phyloP scores from a whole-genome alignment of 208 protist species.

The Leishmania arabica region DNA sequence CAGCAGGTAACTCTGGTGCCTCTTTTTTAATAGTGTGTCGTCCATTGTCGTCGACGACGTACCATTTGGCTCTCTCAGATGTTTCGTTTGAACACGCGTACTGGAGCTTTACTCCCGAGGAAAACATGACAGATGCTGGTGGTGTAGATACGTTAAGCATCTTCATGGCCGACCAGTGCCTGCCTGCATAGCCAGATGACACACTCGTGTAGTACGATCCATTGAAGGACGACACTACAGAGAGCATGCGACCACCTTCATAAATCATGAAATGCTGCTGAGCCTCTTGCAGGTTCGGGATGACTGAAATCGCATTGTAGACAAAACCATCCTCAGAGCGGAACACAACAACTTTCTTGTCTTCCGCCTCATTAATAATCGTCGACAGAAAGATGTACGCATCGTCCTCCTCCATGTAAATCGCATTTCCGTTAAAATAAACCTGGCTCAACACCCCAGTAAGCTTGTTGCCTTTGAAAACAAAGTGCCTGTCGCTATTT shows the following conservation, averaged over 20 bases:
- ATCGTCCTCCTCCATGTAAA: slow-evolving; percentile 39
- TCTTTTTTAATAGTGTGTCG: slow-evolving; percentile 5
- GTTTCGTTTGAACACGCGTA: slow-evolving; percentile 39
- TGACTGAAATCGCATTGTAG: slow-evolving; percentile 26
- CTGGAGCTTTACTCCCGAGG: slow-evolving; percentile 34
- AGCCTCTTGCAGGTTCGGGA: slow-evolving; percentile 7
- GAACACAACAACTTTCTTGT: slow-evolving; percentile 25
- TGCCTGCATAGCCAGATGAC: slow-evolving; percentile 43
- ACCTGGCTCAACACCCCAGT: slow-evolving; percentile 33
- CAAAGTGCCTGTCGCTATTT: slow-evolving; percentile 18
- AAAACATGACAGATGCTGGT: slow-evolving; percentile 32
- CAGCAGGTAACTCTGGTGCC: neutral
- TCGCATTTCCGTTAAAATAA: slow-evolving; percentile 49
- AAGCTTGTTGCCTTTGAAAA: slow-evolving; percentile 24
- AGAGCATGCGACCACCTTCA: slow-evolving; percentile 22
- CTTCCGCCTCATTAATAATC: slow-evolving; percentile 27
- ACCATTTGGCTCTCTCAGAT: slow-evolving; percentile 16
- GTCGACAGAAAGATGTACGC: slow-evolving; percentile 54
- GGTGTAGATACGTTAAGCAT: slow-evolving; percentile 38
- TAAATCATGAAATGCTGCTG: slow-evolving; percentile 21
- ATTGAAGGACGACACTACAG: slow-evolving; percentile 23
- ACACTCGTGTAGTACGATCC: slow-evolving; percentile 20
- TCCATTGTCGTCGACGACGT: slow-evolving; percentile 14
- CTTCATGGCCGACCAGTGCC: slow-evolving; percentile 41
- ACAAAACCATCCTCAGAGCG: slow-evolving; percentile 44